Base-by-base conservation (phyloP, 2,329 filamentous ascomycete species). In the Escovopsis sp. region DNA sequence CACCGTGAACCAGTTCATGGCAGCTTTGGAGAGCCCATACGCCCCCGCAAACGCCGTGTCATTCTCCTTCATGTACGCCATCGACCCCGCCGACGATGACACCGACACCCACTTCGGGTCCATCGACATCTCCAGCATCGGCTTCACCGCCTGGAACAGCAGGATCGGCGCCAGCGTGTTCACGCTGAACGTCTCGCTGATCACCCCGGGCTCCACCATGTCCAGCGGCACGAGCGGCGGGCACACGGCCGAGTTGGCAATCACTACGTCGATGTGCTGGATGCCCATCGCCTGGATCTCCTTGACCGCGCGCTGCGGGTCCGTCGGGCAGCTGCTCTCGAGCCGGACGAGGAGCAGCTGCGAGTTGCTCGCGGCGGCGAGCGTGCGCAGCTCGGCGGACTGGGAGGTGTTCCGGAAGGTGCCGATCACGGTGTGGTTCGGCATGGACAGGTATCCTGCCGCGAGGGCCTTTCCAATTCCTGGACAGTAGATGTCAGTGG, bases 191-290 rank as follows among this genome's bases (percentile, higher is more conserved):
- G 28, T 17, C 12, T 15, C n/a, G 14, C 14, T 30, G 14, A 30
- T 30, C 5, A 30, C 28, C 11, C 28, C 16, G 12, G 28, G 28
- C 4, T 30, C 28, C 9, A 14, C 17, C 8, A 16, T n/a, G 11
- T 30, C 28, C 10, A 30, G 28, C 14, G 28, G n/a, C 14, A 30
- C 17, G 12, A 16, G 14, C 16, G 28, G 12, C 13, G 28, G 28
- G 9, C 17, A 16, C 10, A 65, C 58, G 11, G 58, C 68, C 0
- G 68, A 66, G 44, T 72, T 72, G 31, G 66, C 62, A 35, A 73
- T 61, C 2, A 72, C 56, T 5, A 68, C 46, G 40, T 72, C 66
- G 3, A 72, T 46, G 17, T 55, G 47, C 4, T 48, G 44, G 41
- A 72, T 60, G 4, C 52, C 53, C 12, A 55, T 40, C 4, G 39